Base-by-base conservation (phyloP, 148 eudicot genomes). In the Linanthus parryae region DNA sequence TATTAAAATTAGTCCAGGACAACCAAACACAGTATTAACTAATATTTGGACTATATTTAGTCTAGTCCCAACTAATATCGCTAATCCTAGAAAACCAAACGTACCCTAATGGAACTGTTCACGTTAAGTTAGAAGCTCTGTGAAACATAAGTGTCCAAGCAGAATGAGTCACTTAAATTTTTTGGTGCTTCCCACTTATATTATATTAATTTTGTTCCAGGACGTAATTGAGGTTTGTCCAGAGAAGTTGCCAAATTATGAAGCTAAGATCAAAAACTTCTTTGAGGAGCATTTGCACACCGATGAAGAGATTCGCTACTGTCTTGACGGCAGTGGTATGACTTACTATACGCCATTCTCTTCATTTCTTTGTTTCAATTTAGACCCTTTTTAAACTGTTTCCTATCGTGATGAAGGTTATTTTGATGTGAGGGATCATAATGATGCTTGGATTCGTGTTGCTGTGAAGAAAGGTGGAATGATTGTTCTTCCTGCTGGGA, bases 401-500 rank as follows among this genome's bases (percentile, higher is more conserved):
- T 41, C 7, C 43, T 7, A 44, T 23, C 22, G 3, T 36, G 21
- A 12, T 71, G 69, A 56, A 92, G 99, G 99, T 47, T 94, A 88
- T 56, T 94, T 94, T 78, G 99, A 94, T 73, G 99, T 88, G 66
- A 81, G 99, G 71, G 90, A 84, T 74, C 59, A 10, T 3, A 61
- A 78, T 72, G 99, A 94, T 31, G 64, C 77, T 44, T 94, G 99
- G 99, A 94, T 94, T 36, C 91, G 99, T 37, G 63, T 94, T 21
- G 84, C 94, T 85, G 74, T 94, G 46, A 61, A 34, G 44, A 60
- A 94, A 76, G 99, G 96, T 52, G 99, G 70, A 19, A 77, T 94
- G 96, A 94, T 94, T 62, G 88, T 88, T 24, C 71, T 94, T 38
- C 99, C 99, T 63, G 99, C 99, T 47, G 99, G 99, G 64, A 84